Evolutionary conservation across 2,329 filamentous ascomycete genomes (phyloP).

Genomic region (Chaetomiaceae sp.): DNA sequence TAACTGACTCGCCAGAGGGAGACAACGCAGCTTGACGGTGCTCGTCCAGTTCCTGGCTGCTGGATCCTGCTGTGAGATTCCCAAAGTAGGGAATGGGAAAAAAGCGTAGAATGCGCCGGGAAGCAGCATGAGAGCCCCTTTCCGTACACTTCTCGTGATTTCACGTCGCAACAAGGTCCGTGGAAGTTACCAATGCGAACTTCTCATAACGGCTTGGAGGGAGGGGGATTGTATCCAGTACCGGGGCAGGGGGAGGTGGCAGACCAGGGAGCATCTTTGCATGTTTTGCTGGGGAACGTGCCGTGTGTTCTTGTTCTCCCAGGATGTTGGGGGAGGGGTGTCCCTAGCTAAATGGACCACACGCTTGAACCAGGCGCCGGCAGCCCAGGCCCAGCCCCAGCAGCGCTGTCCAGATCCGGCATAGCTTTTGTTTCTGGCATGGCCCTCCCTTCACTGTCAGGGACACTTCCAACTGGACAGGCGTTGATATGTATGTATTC

Average conservation of each 20-base stretch:
- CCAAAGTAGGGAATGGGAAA: not conserved
- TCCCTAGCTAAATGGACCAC: slow-evolving; percentile 3
- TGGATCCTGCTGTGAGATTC: not conserved
- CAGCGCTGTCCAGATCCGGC: slow-evolving; percentile 18
- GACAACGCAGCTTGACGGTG: too few relatives aligned
- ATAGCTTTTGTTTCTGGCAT: slow-evolving; percentile 16
- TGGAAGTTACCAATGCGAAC: slow-evolving; percentile 6
- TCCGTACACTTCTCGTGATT: not conserved
- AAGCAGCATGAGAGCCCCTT: not conserved
- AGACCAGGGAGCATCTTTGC: not conserved
- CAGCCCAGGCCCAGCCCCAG: slow-evolving; percentile 11
- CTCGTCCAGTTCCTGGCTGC: not conserved
- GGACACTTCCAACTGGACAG: slow-evolving; percentile 6
- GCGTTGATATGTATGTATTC: not conserved
- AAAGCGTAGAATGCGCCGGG: too few relatives aligned
- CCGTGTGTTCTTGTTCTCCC: not conserved
- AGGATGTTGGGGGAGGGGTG: slow-evolving; percentile 7
- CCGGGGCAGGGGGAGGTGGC: slow-evolving; percentile 5
- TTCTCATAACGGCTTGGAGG: not conserved
- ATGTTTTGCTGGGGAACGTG: slow-evolving; percentile 1
- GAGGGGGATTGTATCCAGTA: slow-evolving; percentile 3
- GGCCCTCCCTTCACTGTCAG: slow-evolving; percentile 5
- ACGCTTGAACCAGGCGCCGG: slow-evolving; percentile 1
- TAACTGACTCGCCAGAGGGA: too few relatives aligned
- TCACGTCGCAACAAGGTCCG: not conserved